Evolutionary conservation across 2,329 filamentous ascomycete species (phyloP), one percentile per base, ranked within the genome.

Genomic region (Hypoxylon sp.): DNA sequence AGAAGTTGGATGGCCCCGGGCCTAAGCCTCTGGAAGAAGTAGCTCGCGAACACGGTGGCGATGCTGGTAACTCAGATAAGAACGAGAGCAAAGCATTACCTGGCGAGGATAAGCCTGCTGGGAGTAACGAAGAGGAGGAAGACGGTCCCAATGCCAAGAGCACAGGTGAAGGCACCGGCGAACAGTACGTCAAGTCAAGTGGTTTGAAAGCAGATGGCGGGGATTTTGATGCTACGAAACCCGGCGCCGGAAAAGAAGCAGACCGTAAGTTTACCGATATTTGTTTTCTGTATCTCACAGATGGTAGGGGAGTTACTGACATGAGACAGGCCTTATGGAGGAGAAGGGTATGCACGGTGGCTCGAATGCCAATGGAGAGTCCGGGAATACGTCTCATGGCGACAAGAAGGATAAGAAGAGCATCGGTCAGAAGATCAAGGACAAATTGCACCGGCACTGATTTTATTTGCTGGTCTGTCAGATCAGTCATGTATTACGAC

Each of bases 161-260:
- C 66, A 73, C 77, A 10, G 78, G 79, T 13, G 80, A 84, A 68
- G 85, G 84, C 1, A 88, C 85, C 0, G 88, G 88, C 5, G 85
- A 88, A 76, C 75, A 86, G 73, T 86, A 86, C 65, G 83, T 90
- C 69, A 87, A 85, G 78, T 85, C 84, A 22, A 84, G 83, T 0
- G 90, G 90, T 0, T 77, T 91, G 29, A 79, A 82, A 35, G 88
- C 89, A 14, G 90, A 93, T 42, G 90, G 90, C 0, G 90, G 90
- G 5, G 84, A 92, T 72, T 91, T 92, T 75, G 90, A 92, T 73
- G 89, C 87, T 3, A 81, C 84, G 6, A 86, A 86, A 65, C 86
- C 89, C 0, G 90, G 90, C 10, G 91, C 91, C 10, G 90, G 89
- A 2, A 81, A 79, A 37, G 91, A 93, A 78, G 90, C 90, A 67